Percentiles rank a stretch among this genome's conserved stretches.
These are phyloP conservation scores for Penicillium fuscoglaucum DNA, from an alignment of 2,329 filamentous ascomycete species.

Conservation along the genomic window DNA sequence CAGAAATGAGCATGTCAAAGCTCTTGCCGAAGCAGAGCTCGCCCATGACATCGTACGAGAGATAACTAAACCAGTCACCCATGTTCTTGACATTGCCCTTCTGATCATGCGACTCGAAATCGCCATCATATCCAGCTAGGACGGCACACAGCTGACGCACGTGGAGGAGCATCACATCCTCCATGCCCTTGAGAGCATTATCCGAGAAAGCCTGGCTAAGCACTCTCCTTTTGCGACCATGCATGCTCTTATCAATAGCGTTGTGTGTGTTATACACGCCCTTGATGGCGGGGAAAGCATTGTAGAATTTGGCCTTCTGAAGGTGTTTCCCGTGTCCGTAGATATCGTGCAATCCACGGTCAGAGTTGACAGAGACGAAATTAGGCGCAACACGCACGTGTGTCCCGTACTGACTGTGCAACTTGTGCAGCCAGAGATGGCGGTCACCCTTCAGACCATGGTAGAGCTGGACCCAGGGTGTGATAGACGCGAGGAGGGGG, in stretches of 20 bases:
- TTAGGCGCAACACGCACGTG: conserved; percentile 78
- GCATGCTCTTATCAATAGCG: conserved; percentile 65
- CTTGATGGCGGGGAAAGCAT: conserved; percentile 67
- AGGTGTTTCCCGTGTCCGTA: conserved; percentile 43
- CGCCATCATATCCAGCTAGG: conserved; percentile 23
- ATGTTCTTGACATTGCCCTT: conserved; percentile 36
- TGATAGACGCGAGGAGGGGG: conserved; percentile 33
- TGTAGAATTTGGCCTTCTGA: conserved; percentile 70
- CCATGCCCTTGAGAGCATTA: conserved; percentile 65
- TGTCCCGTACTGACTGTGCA: conserved; percentile 69
- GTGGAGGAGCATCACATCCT: conserved; percentile 65
- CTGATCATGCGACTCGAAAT: conserved; percentile 17
- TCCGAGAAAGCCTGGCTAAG: conserved; percentile 72
- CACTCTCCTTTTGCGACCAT: conserved; percentile 70
- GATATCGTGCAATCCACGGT: conserved; percentile 53
- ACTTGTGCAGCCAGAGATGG: conserved; percentile 69
- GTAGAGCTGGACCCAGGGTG: conserved; percentile 62
- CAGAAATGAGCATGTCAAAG: conserved; percentile 51
- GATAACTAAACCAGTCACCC: conserved; percentile 43
- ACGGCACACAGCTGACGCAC: conserved; percentile 63
- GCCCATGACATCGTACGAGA: conserved; percentile 55
- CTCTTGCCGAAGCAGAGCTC: conserved; percentile 54
- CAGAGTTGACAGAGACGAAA: conserved; percentile 73
- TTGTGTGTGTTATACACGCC: conserved; percentile 70
- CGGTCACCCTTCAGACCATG: conserved; percentile 73